Evolutionary conservation across 2,329 filamentous ascomycete genomes (phyloP).

Genomic region (Beauveria caledonica): DNA sequence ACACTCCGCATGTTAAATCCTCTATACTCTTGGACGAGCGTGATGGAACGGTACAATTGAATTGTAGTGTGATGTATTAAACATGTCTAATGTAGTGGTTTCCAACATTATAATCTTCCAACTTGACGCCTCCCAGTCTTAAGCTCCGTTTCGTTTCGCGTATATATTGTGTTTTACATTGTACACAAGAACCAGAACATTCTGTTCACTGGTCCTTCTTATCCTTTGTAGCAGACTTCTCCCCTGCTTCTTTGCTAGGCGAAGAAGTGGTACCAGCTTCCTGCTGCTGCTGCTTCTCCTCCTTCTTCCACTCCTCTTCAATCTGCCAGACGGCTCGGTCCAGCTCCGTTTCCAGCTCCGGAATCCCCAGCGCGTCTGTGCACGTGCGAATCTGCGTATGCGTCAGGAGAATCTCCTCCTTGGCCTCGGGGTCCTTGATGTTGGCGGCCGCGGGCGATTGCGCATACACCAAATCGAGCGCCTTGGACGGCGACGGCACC

Average conservation of each 20-base stretch:
- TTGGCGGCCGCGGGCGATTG: conserved; percentile 16
- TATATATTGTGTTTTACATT: conserved; percentile 10
- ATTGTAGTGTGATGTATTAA: too few relatives aligned
- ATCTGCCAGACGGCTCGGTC: conserved; percentile 73
- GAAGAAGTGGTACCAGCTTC: conserved; percentile 8
- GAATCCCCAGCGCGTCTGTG: conserved; percentile 55
- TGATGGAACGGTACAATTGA: too few relatives aligned
- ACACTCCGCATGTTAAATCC: background rate
- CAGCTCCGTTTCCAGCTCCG: conserved; percentile 63
- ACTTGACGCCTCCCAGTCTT: background rate
- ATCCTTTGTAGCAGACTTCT: conserved; percentile 13
- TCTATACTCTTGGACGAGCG: background rate
- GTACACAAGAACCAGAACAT: background rate
- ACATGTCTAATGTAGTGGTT: background rate
- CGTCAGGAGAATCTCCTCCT: conserved; percentile 36
- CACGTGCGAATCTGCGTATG: conserved; percentile 48
- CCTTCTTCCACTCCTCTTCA: conserved; percentile 38
- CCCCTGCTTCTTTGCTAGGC: background rate
- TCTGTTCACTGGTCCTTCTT: conserved; percentile 13
- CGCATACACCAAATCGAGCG: conserved; percentile 67
- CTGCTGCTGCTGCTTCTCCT: conserved; percentile 26
- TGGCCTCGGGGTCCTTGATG: conserved; percentile 15
- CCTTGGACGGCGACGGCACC: conserved; percentile 53
- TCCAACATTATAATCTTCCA: background rate
- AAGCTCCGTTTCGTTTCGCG: conserved; percentile 13